Percentiles rank a stretch among this genome's conserved stretches.
These are phyloP conservation scores for Thalassiosira profunda DNA, from an alignment of 108 stramenopile genomes.

Conservation along the genomic window DNA sequence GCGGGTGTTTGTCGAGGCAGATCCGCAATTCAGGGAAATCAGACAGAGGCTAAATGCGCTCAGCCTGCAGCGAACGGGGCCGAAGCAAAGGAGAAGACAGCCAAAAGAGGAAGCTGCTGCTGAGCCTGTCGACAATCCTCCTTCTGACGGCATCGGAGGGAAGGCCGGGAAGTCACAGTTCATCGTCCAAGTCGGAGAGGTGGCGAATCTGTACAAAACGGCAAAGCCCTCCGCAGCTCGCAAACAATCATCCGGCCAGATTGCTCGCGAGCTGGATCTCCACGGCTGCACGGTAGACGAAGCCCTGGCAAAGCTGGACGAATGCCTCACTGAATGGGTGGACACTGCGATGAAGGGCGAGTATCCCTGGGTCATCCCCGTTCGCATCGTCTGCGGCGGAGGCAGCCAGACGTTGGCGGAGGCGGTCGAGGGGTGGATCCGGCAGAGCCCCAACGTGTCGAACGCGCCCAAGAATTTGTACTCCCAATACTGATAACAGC, in stretches of 20 bases:
- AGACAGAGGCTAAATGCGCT: constrained; percentile 12
- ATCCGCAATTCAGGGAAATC: constrained; percentile 6
- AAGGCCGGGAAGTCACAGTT: constrained; percentile 19
- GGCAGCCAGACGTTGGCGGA: constrained; percentile 25
- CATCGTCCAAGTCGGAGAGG: constrained; percentile 5
- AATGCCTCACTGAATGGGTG: neutral
- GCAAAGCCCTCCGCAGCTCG: too few relatives aligned
- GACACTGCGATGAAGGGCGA: constrained; percentile 21
- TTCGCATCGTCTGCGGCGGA: constrained; percentile 16
- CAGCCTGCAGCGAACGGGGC: neutral
- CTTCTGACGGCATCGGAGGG: neutral
- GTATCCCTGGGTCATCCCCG: constrained; percentile 21
- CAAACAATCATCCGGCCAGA: neutral
- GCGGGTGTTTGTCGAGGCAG: constrained; percentile 13
- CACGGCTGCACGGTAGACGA: constrained; percentile 18
- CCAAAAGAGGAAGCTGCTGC: too few relatives aligned
- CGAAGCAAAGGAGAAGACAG: too few relatives aligned
- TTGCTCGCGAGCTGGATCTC: neutral
- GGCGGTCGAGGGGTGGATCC: constrained; percentile 18
- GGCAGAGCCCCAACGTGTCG: constrained; percentile 9
- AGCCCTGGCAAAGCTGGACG: constrained; percentile 4
- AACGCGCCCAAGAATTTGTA: too few relatives aligned
- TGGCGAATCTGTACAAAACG: constrained; percentile 20
- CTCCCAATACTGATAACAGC: too few relatives aligned
- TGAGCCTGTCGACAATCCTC: neutral